Percentiles rank a stretch among this genome's conserved stretches.
Conservation (phyloP, 2,329 filamentous ascomycete species). For the Aspergillus fischeri region DNA sequence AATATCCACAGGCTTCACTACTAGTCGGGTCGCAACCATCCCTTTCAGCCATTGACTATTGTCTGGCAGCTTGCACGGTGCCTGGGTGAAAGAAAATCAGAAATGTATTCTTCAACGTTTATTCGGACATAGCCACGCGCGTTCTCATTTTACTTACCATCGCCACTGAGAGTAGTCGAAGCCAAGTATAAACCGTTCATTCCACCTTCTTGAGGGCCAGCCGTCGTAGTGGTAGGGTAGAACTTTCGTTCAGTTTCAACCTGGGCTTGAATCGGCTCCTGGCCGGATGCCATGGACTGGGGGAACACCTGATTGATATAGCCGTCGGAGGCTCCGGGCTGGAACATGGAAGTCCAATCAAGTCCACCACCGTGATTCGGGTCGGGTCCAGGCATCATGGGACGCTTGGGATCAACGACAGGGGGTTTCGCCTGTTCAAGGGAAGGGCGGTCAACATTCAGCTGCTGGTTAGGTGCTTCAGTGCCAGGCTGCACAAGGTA, state of each 20-base stretch:
- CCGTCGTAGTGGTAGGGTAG: conserved; percentile 45
- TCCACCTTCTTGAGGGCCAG: conserved; percentile 39
- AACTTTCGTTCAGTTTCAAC: conserved; percentile 52
- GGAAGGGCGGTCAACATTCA: conserved; percentile 42
- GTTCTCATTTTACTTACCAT: conserved; percentile 33
- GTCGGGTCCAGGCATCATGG: conserved; percentile 59
- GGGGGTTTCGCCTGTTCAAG: conserved; percentile 43
- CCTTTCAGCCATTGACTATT: conserved; percentile 35
- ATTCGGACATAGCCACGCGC: not conserved
- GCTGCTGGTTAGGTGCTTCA: conserved; percentile 39
- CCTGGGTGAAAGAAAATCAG: conserved; percentile 38
- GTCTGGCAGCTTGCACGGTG: conserved; percentile 54
- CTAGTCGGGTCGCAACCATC: conserved; percentile 62
- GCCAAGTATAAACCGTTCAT: conserved; percentile 47
- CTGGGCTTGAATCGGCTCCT: conserved; percentile 66
- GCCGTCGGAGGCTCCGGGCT: conserved; percentile 64
- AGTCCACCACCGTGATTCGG: conserved; percentile 55
- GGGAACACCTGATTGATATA: conserved; percentile 60
- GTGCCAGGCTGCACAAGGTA: conserved; percentile 40
- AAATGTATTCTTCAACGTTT: not conserved
- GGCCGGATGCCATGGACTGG: conserved; percentile 64
- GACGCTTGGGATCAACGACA: conserved; percentile 39
- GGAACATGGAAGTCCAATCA: conserved; percentile 78
- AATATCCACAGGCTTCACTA: conserved; percentile 67
- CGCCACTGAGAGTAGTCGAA: conserved; percentile 44